Evolutionary conservation across 2,329 filamentous ascomycete genomes (phyloP).

Genomic region (Pyrenophora seminiperda): DNA sequence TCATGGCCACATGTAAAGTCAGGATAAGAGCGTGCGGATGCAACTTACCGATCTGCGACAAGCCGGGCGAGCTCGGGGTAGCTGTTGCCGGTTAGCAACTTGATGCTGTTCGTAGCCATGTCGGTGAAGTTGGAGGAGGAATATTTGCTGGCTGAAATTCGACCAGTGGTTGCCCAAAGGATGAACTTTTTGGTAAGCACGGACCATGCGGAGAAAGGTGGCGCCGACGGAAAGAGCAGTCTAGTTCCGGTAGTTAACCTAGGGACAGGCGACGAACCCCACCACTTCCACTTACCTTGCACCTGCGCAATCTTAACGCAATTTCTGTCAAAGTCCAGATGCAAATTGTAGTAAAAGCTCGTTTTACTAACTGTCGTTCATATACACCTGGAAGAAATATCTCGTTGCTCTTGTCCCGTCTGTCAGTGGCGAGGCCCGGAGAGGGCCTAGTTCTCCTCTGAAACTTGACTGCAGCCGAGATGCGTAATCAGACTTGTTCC

Average conservation of each 20-base stretch:
- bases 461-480: slow-evolving; percentile 14
- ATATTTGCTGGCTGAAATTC: slow-evolving; percentile 26
- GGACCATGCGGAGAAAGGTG: slow-evolving; percentile 30
- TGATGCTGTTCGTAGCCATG: slow-evolving; percentile 77
- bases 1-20: slow-evolving; percentile 4
- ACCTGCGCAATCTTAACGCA: background rate
- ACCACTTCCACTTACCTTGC: background rate
- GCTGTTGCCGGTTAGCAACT: slow-evolving; percentile 75
- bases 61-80: slow-evolving; percentile 73
- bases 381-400: background rate
- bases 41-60: slow-evolving; percentile 67
- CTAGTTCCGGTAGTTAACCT: slow-evolving; percentile 5
- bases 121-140: slow-evolving; percentile 19
- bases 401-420: background rate
- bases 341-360: no score
- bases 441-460: slow-evolving; percentile 9
- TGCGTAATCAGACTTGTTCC: background rate
- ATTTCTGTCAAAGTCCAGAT: background rate
- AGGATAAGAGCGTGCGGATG: no score
- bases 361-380: background rate
- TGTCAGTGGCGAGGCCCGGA: background rate
- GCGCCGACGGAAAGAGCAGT: slow-evolving; percentile 14
- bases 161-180: slow-evolving; percentile 18
- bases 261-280: slow-evolving; percentile 2
- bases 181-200: slow-evolving; percentile 31